phyloP scores from a whole-genome alignment of 176 grass and related monocot species.

The Aechmea fasciata region DNA sequence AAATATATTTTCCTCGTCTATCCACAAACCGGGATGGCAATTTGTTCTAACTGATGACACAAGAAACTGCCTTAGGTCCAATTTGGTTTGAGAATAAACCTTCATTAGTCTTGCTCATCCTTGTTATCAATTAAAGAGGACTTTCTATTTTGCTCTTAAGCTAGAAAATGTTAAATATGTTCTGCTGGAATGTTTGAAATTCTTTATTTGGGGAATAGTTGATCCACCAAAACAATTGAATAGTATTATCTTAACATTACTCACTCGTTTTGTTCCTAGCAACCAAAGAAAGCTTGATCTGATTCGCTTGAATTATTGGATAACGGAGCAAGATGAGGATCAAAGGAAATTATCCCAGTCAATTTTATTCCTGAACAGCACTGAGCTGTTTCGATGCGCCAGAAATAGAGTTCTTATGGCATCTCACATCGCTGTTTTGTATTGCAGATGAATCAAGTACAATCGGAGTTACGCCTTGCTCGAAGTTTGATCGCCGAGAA shows the following conservation, averaged over 20 bases:
- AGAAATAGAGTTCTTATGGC: not conserved
- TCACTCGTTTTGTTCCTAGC: not conserved
- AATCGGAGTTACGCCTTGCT: constrained; percentile 78
- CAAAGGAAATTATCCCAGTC: no score
- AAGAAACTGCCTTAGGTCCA: not conserved
- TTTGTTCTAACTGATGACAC: no score
- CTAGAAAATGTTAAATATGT: not conserved
- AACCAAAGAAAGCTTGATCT: not conserved
- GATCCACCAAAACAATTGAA: not conserved
- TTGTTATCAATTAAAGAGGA: not conserved
- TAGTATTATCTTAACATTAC: not conserved
- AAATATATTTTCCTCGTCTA: no score
- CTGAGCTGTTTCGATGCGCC: not conserved
- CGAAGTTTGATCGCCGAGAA: constrained; percentile 76
- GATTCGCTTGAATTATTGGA: no score
- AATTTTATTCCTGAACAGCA: no score
- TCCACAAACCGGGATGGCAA: no score
- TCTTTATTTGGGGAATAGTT: no score
- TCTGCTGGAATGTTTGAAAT: no score
- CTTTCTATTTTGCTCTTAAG: not conserved
- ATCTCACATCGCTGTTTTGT: not conserved
- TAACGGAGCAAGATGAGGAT: no score
- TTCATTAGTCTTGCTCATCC: not conserved
- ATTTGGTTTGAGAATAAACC: not conserved
- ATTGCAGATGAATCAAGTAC: constrained; percentile 93